These are phyloP conservation scores for Coix lacrymajobi DNA, from an alignment of 176 grass and related monocot species.

Conservation along the genomic window DNA sequence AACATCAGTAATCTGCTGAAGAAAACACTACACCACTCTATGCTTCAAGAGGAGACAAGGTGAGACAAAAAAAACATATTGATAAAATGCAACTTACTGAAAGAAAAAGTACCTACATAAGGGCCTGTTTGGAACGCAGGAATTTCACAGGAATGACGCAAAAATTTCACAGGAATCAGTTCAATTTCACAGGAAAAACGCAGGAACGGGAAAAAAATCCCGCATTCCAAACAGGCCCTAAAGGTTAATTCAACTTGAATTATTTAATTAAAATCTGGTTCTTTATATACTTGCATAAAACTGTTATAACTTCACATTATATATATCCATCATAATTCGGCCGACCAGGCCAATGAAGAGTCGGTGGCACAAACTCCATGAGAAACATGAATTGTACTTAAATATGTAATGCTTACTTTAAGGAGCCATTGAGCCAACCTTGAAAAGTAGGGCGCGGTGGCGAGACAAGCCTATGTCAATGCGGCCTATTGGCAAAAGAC, in stretches of 20 bases:
- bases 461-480: conserved; percentile 83
- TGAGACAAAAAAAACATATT: neutral
- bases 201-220: no score
- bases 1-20: conserved; percentile 5
- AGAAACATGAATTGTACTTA: neutral
- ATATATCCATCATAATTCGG: neutral
- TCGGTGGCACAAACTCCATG: neutral
- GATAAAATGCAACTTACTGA: neutral
- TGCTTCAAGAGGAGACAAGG: conserved; percentile 3
- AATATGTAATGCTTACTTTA: neutral
- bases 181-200: no score
- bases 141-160: no score
- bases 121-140: no score
- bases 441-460: conserved; percentile 89
- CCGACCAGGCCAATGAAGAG: neutral
- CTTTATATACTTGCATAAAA: neutral
- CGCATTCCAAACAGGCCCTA: no score
- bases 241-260: neutral
- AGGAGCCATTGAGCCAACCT: conserved; percentile 42
- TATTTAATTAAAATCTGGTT: neutral
- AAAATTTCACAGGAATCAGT: no score
- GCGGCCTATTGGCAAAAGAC: conserved; percentile 75
- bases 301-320: neutral
- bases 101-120: neutral
- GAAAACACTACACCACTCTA: conserved; percentile 9